Base-by-base conservation (phyloP, 2,329 filamentous ascomycete genomes). In the Scopulariopsis brevicaulis region DNA sequence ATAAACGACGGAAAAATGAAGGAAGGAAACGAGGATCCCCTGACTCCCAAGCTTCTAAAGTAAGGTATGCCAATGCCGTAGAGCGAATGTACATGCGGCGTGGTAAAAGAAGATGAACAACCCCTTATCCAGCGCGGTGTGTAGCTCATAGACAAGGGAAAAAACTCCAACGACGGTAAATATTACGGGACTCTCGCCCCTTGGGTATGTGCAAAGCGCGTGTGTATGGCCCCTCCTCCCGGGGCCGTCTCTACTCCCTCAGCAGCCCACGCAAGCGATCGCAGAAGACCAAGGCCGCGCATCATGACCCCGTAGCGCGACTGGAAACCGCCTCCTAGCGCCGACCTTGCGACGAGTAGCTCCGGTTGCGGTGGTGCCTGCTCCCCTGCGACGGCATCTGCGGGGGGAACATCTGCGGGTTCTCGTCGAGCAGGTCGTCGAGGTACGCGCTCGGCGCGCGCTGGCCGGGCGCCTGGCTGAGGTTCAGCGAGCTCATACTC, bases 371-470 rank as follows among this genome's bases (percentile, higher is more conserved):
- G 46, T 63, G 64, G 55, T 64, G 63, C 58, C 63, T 59, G 51
- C 60, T 62, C 20, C 52, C 53, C 35, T 53, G 60, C 7, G 63
- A 66, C 7, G 70, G 69, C 69, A 73, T 73, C 4, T 72, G 64
- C 51, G 66, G 66, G 15, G 78, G 79, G 57, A 82, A 74, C 62
- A 73, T 69, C 43, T 74, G 73, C 6, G 78, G 76, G 66, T 91
- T 86, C 62, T 88, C 89, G 66, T 91, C 90, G 61, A 96, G 86
- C 55, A 97, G 72, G 69, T 96, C 91, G 60, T 97, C 92, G 46
- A 97, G 77, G 68, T 91, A 96, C 20, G 90, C 89, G 69, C 90
- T 96, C 0, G 93, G 93, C 18, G 91, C 87, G 59, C 92, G 79
- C 59, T 84, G 84, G 57, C 83, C 86, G 15, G 83, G 77, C 3